These are phyloP conservation scores for Thraustochytrium striatum DNA, from an alignment of 352 stramenopile genomes.

Conservation along the genomic window DNA sequence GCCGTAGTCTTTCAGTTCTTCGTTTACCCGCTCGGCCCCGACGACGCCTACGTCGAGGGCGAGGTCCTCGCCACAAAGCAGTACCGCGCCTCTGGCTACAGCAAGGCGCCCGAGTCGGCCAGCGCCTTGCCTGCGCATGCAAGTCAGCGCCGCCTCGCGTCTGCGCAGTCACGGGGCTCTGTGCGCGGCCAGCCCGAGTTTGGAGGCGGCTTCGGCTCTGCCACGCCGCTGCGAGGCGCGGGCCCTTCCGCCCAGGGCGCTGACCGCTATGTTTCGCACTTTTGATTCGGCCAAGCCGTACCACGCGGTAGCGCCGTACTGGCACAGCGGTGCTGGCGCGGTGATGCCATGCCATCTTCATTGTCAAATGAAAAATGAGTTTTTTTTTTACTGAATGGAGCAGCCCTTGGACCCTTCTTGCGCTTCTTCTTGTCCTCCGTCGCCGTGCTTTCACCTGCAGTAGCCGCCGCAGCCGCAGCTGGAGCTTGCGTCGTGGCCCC, in stretches of 20 bases:
- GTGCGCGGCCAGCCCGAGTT: not conserved
- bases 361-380: not conserved
- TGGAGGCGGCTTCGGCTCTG: not conserved
- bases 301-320: not conserved
- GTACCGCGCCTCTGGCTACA: not conserved
- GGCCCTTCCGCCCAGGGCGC: not conserved
- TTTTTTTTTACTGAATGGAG: not conserved
- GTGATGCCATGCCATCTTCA: not conserved
- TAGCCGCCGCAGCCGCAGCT: no score
- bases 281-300: not conserved
- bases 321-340: no score
- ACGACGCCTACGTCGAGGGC: not conserved
- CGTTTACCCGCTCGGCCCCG: not conserved
- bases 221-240: not conserved
- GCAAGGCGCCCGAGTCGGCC: not conserved
- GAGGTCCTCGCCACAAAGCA: not conserved
- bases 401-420: not conserved
- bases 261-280: not conserved
- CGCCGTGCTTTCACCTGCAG: not conserved
- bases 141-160: not conserved
- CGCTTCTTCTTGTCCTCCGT: not conserved
- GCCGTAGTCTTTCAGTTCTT: not conserved
- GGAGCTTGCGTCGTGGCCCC: no score
- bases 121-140: not conserved
- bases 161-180: not conserved